Base-by-base conservation (phyloP, 768 basidiomycete genomes). In the Arthromyces matolae region DNA sequence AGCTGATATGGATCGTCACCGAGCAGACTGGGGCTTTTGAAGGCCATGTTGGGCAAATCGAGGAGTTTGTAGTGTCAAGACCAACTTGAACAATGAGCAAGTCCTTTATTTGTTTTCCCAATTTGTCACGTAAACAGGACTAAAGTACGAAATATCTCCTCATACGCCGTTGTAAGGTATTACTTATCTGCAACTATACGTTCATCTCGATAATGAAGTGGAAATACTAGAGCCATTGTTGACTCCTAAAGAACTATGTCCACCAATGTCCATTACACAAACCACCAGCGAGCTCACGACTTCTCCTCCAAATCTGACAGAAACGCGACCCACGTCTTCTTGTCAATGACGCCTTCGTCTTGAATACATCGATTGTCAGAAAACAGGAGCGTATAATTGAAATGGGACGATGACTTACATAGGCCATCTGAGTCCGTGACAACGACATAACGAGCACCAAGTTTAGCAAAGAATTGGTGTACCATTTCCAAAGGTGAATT, bases 321-420 rank as follows among this genome's bases (percentile, higher is more conserved):
- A 68, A 95, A 95, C 6, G 79, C 85, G 22, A 98, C 78, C 93
- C 93, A 99, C 0, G 79, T 80, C 68, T 95, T 94, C 76, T 97
- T 97, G 64, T 93, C 86, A 46, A 99, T 88, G 8, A 94, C 75
- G 7, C 96, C 96, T 59, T 88, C 83, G 60, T 93, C 90, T 92
- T 58, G 8, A 49, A 13, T 22, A 49, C 3, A 23, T 13, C 28
- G 19, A 16, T 7, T 14, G 16, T 49, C 9, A 43, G 40, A 20
- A 45, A 9, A 4, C 25, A 35, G 0, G 7, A 23, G 6, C 8
- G 19, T 3, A 14, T 1, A 5, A 20, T 12, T 13, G 4, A 42
- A 40, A n/a, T n/a, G n/a, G n/a, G n/a, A n/a, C n/a, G n/a, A 16
- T 20, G 22, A 62, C 84, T 61, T 61, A 92, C 90, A 98, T 36